Conservation (phyloP, 2,329 filamentous ascomycete genomes). For the Mollisiaceae sp. region DNA sequence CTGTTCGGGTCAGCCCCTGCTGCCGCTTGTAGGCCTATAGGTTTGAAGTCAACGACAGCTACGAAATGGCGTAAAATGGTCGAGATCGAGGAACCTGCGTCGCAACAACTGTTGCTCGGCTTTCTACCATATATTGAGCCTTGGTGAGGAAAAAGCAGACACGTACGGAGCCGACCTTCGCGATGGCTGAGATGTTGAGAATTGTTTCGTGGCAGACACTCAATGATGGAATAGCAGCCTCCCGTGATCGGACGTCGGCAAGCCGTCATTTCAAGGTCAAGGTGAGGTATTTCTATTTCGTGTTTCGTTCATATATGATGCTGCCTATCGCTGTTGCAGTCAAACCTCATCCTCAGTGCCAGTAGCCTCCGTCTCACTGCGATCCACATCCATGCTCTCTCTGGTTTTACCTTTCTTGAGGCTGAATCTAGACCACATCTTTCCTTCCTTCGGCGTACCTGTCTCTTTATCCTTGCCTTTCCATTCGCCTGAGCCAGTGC, state of each 20-base stretch:
- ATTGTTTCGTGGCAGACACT: too few relatives aligned
- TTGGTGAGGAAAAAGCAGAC: too few relatives aligned
- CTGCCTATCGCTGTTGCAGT: not conserved
- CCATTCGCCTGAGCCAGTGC: conserved; percentile 50
- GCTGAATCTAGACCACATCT: conserved; percentile 40
- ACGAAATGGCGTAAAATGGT: too few relatives aligned
- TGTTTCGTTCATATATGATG: not conserved
- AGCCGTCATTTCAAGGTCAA: not conserved
- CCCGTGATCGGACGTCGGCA: not conserved
- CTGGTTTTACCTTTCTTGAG: conserved; percentile 40
- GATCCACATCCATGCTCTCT: conserved; percentile 41
- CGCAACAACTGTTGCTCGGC: too few relatives aligned
- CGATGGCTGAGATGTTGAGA: too few relatives aligned
- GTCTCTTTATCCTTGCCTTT: conserved; percentile 49
- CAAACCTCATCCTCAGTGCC: conserved; percentile 39
- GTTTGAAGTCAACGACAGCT: too few relatives aligned
- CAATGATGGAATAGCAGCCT: not conserved
- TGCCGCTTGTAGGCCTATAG: too few relatives aligned
- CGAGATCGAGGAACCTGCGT: too few relatives aligned
- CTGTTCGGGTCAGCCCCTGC: too few relatives aligned
- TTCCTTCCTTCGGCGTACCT: conserved; percentile 38
- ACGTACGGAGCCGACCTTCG: too few relatives aligned
- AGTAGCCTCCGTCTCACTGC: conserved; percentile 39
- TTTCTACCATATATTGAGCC: too few relatives aligned
- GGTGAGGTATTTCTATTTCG: not conserved